Evolutionary conservation across 352 stramenopile species (phyloP).

Genomic region (Globisporangium nunn): DNA sequence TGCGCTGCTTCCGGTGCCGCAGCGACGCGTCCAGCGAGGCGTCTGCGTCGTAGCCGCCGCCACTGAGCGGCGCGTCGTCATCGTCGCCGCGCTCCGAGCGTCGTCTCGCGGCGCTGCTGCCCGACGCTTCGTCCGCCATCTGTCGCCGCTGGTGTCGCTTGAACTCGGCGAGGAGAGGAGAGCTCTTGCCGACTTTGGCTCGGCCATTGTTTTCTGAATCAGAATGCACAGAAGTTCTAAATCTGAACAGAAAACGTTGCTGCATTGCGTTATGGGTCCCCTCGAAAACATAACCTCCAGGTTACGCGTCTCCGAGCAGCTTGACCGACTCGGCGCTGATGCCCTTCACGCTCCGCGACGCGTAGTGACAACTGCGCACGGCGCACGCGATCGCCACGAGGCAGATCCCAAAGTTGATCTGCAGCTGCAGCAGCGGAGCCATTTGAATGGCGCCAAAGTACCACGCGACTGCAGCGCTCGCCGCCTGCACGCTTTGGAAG

Average conservation of each 20-base stretch:
- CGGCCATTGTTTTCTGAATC: too few species aligned
- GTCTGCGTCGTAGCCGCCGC: slow-evolving; percentile 2
- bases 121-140: too few species aligned
- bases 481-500: slow-evolving; percentile 63
- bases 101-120: background rate
- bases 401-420: slow-evolving; percentile 28
- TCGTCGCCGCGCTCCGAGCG: background rate
- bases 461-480: slow-evolving; percentile 30
- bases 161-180: too few species aligned
- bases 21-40: background rate
- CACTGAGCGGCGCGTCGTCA: background rate
- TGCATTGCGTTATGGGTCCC: too few species aligned
- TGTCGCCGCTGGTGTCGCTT: too few species aligned
- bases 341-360: background rate
- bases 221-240: too few species aligned
- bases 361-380: slow-evolving; percentile 4
- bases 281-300: too few species aligned
- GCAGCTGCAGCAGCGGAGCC: slow-evolving; percentile 19
- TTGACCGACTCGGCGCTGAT: background rate
- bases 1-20: slow-evolving; percentile 5
- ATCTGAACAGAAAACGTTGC: too few species aligned
- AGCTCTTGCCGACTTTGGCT: too few species aligned
- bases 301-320: background rate
- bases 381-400: slow-evolving; percentile 15
- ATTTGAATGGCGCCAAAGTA: slow-evolving; percentile 22